Conservation (phyloP, 202 grass and related monocot species). For the Schoenoplectus triqueter region DNA sequence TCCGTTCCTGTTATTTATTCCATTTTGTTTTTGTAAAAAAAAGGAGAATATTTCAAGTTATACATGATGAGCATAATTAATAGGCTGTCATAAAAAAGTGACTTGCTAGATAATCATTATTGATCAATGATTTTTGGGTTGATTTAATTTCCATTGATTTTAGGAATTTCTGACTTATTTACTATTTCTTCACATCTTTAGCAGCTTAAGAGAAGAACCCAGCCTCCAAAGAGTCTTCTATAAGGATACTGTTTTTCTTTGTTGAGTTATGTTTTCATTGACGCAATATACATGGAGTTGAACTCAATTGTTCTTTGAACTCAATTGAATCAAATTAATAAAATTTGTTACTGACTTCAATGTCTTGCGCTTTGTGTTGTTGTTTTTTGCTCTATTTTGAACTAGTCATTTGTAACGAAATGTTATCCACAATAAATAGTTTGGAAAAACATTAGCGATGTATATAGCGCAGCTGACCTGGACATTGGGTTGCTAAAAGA, state of each 20-base stretch:
- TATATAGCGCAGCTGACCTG: background rate
- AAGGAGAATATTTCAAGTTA: background rate
- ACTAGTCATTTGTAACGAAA: background rate
- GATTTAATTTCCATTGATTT: background rate
- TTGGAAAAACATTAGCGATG: background rate
- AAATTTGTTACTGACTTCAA: slow-evolving; percentile 3
- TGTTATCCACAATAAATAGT: background rate
- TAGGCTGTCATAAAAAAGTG: background rate
- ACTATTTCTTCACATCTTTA: background rate
- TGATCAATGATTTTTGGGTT: background rate
- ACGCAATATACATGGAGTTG: slow-evolving; percentile 16
- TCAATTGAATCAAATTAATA: slow-evolving; percentile 34
- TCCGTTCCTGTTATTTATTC: background rate
- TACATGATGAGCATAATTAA: background rate
- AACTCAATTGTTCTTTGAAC: background rate
- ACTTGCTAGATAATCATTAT: background rate
- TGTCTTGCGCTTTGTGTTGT: background rate
- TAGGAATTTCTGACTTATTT: slow-evolving; percentile 5
- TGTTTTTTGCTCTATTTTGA: background rate
- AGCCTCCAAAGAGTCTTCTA: background rate
- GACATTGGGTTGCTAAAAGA: background rate
- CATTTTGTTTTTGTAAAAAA: background rate
- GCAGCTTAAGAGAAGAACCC: slow-evolving; percentile 26
- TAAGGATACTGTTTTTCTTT: slow-evolving; percentile 25
- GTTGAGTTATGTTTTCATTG: slow-evolving; percentile 32